A percentile compares a stretch with the other conserved stretches of the same genome.
Conservation (phyloP, 2,329 filamentous ascomycete genomes). For the Bipolaris bicolor region DNA sequence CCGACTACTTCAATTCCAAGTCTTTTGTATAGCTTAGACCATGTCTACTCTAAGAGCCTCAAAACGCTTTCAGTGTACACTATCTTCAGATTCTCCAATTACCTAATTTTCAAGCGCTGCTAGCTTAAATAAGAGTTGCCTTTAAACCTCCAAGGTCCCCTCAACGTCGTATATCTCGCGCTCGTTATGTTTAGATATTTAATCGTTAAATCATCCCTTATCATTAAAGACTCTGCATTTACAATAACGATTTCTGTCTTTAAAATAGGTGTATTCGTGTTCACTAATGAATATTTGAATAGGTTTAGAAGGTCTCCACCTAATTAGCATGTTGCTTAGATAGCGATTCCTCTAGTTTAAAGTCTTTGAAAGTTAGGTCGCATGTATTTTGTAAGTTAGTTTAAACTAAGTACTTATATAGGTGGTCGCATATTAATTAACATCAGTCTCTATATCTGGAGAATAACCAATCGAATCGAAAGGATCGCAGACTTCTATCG, state of each 20-base stretch:
- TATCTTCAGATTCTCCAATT: constrained; percentile 6
- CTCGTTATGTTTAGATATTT: constrained; percentile 2
- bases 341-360: constrained; percentile 4
- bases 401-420: background rate
- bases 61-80: constrained; percentile 1
- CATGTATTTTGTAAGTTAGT: background rate
- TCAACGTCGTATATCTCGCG: constrained; percentile 14
- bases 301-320: constrained; percentile 10
- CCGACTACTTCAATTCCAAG: constrained; percentile 9
- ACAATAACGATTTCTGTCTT: constrained; percentile 14
- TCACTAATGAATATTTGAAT: constrained; percentile 8
- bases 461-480: background rate
- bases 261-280: background rate
- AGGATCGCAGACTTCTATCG: background rate
- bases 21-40: constrained; percentile 16
- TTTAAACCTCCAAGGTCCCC: constrained; percentile 18
- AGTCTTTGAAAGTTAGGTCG: background rate
- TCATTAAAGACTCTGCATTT: constrained; percentile 17
- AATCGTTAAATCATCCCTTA: constrained; percentile 7
- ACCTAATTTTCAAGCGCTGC: constrained; percentile 19
- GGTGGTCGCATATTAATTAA: background rate
- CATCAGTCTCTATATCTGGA: background rate
- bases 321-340: constrained; percentile 21
- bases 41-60: constrained; percentile 10
- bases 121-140: constrained; percentile 19